These are phyloP conservation scores for Neurospora sp. DNA, from an alignment of 495 filamentous ascomycete genomes.

Conservation along the genomic window DNA sequence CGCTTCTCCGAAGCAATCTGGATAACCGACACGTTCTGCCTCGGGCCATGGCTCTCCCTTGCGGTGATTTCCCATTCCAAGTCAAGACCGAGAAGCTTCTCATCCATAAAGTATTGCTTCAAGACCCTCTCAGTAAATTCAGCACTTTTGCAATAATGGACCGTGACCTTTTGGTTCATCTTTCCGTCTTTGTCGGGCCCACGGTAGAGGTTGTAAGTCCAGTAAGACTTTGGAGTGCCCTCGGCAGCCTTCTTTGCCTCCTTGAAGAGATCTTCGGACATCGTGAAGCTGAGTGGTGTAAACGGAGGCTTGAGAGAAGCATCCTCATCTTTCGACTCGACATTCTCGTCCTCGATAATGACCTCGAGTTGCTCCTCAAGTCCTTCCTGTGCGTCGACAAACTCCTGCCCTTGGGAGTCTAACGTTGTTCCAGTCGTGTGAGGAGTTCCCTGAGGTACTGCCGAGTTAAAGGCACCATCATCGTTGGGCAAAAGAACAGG, in stretches of 20 bases:
- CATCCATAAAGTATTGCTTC: constrained; percentile 53
- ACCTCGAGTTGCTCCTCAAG: background rate
- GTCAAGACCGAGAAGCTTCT: constrained; percentile 71
- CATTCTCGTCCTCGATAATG: background rate
- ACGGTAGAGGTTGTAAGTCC: constrained; percentile 57
- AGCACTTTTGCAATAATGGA: constrained; percentile 68
- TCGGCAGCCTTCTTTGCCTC: constrained; percentile 29
- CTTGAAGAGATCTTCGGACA: constrained; percentile 33
- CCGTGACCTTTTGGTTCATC: constrained; percentile 35
- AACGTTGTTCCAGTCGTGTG: background rate
- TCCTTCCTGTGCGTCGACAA: background rate
- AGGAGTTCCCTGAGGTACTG: background rate
- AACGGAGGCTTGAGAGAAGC: constrained; percentile 19
- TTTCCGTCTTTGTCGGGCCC: constrained; percentile 25
- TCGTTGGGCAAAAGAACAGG: background rate
- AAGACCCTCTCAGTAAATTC: constrained; percentile 53
- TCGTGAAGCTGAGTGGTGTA: constrained; percentile 32
- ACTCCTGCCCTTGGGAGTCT: background rate
- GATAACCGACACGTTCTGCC: constrained; percentile 62
- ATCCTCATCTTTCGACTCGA: constrained; percentile 4
- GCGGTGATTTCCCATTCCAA: constrained; percentile 68
- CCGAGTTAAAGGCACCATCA: background rate
- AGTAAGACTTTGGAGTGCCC: constrained; percentile 42
- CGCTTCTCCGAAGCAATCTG: constrained; percentile 71
- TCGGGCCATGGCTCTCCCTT: constrained; percentile 32